Evolutionary conservation across 495 filamentous ascomycete genomes (phyloP), one percentile per base, ranked within the genome.

Genomic region (Sphaerosporella brunnea): DNA sequence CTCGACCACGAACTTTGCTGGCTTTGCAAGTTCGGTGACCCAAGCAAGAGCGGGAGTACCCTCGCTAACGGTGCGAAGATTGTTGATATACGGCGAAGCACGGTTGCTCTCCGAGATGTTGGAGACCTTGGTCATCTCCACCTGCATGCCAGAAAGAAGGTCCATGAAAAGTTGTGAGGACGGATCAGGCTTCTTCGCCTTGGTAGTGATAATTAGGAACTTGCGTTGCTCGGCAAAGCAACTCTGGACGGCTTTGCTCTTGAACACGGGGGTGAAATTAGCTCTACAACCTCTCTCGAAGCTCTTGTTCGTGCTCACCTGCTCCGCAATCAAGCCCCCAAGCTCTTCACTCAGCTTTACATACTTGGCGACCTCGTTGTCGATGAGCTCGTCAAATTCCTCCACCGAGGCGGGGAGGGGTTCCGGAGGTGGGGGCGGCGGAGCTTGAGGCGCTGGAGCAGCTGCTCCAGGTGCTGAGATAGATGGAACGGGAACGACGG

Each of bases 191-290:
- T 93, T 94, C 71, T 82, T 93, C 8, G 92, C 79, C 64, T 86
- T 90, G 20, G 81, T 90, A 1, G 86, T 77, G 53, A 94, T 76
- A 48, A 86, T 72, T 37, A 97, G 71, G 64, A 93, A 90, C 57
- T 78, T 83, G 46, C 87, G 79, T 65, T 92, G 79, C 49, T 80
- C 83, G 37, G 75, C 68, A 66, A 95, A 95, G 24, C 78, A 61
- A 44, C 46, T 54, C 26, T 61, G 58, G 16, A 61, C 53, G 25
- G 53, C 53, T 61, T 61, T 61, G 30, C 50, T 54, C 58, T 61
- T 16, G 2, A 23, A 18, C 25, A 16, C 9, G 44, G 23, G 5
- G 23, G 19, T 36, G 18, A 23, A 25, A 7, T 43, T 43, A 46
- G 28, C 25, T 18, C 28, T 19, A 18, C 10, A 8, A 3, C 9